Percentiles rank a stretch among this genome's conserved stretches.
Conservation (phyloP, 2,329 filamentous ascomycete genomes). For the Ceratocystis colombiana region DNA sequence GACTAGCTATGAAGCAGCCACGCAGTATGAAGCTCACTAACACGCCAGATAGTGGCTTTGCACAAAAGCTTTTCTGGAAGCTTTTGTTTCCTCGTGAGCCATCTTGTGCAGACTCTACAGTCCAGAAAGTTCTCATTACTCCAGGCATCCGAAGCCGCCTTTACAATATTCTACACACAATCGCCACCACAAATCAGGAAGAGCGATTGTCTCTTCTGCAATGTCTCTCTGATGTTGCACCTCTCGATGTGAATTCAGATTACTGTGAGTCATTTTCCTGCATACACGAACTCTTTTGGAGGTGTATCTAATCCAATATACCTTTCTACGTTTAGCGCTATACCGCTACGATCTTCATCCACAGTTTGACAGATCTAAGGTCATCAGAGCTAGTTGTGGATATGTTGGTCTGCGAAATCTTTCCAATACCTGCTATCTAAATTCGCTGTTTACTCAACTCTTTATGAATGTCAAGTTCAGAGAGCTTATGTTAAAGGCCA, state of each 20-base stretch:
- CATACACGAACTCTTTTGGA: neutral
- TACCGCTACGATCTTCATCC: constrained; percentile 53
- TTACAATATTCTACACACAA: neutral
- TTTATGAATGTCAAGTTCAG: constrained; percentile 93
- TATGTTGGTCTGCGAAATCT: constrained; percentile 88
- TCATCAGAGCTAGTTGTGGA: constrained; percentile 64
- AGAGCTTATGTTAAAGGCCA: constrained; percentile 64
- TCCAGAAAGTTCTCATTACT: constrained; percentile 27
- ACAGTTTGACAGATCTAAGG: constrained; percentile 54
- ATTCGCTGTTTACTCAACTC: constrained; percentile 84
- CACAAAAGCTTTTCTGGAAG: constrained; percentile 45
- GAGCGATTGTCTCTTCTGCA: constrained; percentile 2
- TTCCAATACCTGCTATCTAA: constrained; percentile 94
- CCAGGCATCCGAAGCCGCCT: neutral
- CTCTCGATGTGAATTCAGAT: constrained; percentile 27
- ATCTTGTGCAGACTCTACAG: constrained; percentile 30
- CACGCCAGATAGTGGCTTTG: constrained; percentile 29
- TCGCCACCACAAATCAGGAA: neutral
- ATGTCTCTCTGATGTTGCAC: constrained; percentile 26
- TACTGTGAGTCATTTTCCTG: neutral
- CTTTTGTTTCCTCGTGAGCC: constrained; percentile 55
- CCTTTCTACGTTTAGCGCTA: constrained; percentile 32
- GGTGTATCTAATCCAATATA: neutral
- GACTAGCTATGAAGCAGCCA: neutral
- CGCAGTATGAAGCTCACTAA: neutral